Base-by-base conservation (phyloP, 1,284 basidiomycete species). In the Rhizoctonia solani region DNA sequence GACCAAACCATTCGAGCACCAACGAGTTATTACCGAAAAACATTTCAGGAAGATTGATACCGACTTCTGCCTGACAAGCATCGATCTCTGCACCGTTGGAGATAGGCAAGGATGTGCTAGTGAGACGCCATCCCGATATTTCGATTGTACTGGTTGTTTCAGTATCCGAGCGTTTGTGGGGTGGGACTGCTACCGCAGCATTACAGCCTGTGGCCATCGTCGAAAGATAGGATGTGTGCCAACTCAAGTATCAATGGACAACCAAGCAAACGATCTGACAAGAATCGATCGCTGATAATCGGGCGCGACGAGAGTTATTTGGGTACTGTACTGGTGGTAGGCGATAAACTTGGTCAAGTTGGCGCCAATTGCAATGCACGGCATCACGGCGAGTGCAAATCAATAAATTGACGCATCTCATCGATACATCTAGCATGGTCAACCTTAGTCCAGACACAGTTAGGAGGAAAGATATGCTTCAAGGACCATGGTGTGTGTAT, bases 31-130 rank as follows among this genome's bases (percentile, higher is more conserved):
- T 86, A 3, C 95, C 95, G 74, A 98, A 99, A 0, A 92, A 95
- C 93, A 99, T 99, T 76, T 99, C 96, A 1, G 97, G 97, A 0
- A 96, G 78, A 0, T 95, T 92, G 30, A 99, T 83, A 2, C 87
- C 85, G 5, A 70, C 59, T 3, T 91, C 79, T 0, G 77, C 72
- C 67, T 91, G 87, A 54, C 92, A 78, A 1, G 83, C 83, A 72
- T 97, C 87, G 56, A 83, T 83, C 71, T 91, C 87, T 37, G 82
- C 78, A 0, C 92, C 87, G 71, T 88, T 94, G 34, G 89, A 87
- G 74, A 92, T 93, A 16, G 89, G 83, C 71, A 85, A 83, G 11
- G 87, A 88, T 1, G 81, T 81, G 0, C 87, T 82, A 5, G 84
- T 84, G 72, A 91, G 85, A 41, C 74, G 72, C 90, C 89, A 92